A percentile compares a stretch with the other conserved stretches of the same genome.
These are phyloP conservation scores for Scedosporium dehoogii DNA, from an alignment of 2,329 filamentous ascomycete species.

Conservation along the genomic window DNA sequence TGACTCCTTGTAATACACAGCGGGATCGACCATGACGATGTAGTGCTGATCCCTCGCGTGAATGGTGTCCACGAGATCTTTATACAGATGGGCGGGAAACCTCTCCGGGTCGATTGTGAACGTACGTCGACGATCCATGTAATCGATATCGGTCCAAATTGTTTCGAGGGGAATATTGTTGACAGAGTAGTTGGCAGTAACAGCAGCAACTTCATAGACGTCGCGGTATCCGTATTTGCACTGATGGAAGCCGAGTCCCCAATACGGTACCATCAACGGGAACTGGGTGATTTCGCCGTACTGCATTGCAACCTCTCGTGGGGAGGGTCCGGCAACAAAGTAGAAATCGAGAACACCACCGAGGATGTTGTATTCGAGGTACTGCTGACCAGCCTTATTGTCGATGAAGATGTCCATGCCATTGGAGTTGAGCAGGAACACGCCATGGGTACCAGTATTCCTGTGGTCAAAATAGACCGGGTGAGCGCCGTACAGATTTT, in stretches of 20 bases:
- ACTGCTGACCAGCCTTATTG: slow-evolving; percentile 48
- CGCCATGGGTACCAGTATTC: slow-evolving; percentile 41
- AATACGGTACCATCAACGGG: slow-evolving; percentile 52
- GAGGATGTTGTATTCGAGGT: slow-evolving; percentile 65
- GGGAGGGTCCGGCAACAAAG: slow-evolving; percentile 46
- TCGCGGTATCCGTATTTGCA: slow-evolving; percentile 52
- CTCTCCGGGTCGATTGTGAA: slow-evolving; percentile 57
- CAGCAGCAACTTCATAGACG: slow-evolving; percentile 52
- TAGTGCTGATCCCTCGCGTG: slow-evolving; percentile 60
- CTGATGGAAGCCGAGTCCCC: slow-evolving; percentile 45
- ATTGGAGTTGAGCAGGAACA: slow-evolving; percentile 59
- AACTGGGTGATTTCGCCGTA: slow-evolving; percentile 45
- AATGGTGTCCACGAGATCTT: slow-evolving; percentile 55
- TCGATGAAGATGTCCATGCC: slow-evolving; percentile 68
- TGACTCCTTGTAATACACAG: slow-evolving; percentile 39
- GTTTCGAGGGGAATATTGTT: slow-evolving; percentile 52
- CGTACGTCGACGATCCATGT: slow-evolving; percentile 20
- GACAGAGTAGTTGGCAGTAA: slow-evolving; percentile 53
- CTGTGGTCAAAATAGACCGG: slow-evolving; percentile 60
- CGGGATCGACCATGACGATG: slow-evolving; percentile 70
- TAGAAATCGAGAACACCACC: slow-evolving; percentile 64
- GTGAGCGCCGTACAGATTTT: slow-evolving; percentile 62
- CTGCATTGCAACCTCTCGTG: slow-evolving; percentile 44
- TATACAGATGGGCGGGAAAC: slow-evolving; percentile 52
- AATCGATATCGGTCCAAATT: slow-evolving; percentile 20